Conservation (phyloP, 352 stramenopile genomes). For the Globisporangium lucens region DNA sequence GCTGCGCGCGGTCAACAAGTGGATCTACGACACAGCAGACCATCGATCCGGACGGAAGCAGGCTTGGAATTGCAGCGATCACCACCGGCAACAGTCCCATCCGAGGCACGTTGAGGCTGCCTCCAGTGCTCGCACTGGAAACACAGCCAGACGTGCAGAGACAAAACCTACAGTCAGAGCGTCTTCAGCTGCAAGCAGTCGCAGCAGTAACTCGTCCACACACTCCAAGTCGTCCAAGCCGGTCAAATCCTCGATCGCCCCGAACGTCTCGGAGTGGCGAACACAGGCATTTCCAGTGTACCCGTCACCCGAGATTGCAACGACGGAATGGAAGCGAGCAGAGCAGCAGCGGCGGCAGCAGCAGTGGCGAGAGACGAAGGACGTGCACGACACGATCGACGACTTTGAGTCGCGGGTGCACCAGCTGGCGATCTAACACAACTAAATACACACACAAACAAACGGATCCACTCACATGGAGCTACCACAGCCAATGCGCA, state of each 20-base stretch:
- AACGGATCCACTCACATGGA: not conserved
- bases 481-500: not conserved
- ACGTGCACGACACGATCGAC: slow-evolving; percentile 35
- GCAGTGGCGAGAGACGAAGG: slow-evolving; percentile 20
- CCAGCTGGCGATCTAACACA: slow-evolving; percentile 13
- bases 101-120: not conserved
- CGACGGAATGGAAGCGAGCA: not conserved
- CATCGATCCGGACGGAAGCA: slow-evolving; percentile 16
- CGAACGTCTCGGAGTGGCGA: slow-evolving; percentile 41
- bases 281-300: slow-evolving; percentile 27
- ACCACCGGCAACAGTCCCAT: slow-evolving; percentile 4
- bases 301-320: slow-evolving; percentile 2
- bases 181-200: slow-evolving; percentile 7
- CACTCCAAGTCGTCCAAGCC: slow-evolving; percentile 10
- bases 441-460: not conserved
- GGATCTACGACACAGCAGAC: slow-evolving; percentile 25
- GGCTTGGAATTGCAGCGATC: slow-evolving; percentile 18
- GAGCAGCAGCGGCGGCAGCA: slow-evolving; percentile 12
- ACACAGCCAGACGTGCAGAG: not conserved
- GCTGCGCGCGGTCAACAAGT: slow-evolving; percentile 44
- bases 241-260: slow-evolving; percentile 30
- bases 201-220: slow-evolving; percentile 3
- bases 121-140: slow-evolving; percentile 10
- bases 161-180: not conserved
- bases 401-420: slow-evolving; percentile 41